A percentile compares a stretch with the other conserved stretches of the same genome.
These are phyloP conservation scores for Aspergillus alliaceus DNA, from an alignment of 2,329 filamentous ascomycete genomes.

Conservation along the genomic window DNA sequence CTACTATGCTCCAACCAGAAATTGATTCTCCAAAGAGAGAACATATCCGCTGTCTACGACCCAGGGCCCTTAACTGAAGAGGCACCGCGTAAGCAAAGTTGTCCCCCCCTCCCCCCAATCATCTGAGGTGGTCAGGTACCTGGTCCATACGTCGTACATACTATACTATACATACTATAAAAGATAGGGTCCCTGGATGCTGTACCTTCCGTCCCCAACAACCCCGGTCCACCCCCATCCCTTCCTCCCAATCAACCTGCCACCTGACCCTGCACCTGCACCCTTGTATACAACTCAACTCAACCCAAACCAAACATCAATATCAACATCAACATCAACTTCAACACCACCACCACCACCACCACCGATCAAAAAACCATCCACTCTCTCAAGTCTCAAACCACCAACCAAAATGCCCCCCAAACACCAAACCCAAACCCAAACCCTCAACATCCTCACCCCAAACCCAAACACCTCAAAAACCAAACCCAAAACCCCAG, in stretches of 20 bases:
- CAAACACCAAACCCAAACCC: background rate
- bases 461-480: background rate
- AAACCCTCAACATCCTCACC: background rate
- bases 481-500: background rate
- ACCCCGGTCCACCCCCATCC: too few species aligned
- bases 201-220: too few species aligned
- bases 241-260: background rate
- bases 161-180: background rate
- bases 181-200: background rate
- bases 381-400: too few species aligned
- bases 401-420: background rate
- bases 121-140: conserved; percentile 3
- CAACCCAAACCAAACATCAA: background rate
- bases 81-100: too few species aligned
- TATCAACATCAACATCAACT: background rate
- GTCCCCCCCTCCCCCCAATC: background rate
- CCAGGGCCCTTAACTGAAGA: background rate
- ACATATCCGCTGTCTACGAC: background rate
- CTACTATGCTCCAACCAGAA: too few species aligned
- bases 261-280: background rate
- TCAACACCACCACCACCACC: background rate
- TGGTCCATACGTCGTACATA: background rate
- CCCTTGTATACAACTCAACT: background rate
- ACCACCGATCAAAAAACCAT: background rate
- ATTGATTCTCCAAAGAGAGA: background rate